phyloP scores from a whole-genome alignment of 2,329 filamentous ascomycete species.

The Tolypocladium ovalisporum region DNA sequence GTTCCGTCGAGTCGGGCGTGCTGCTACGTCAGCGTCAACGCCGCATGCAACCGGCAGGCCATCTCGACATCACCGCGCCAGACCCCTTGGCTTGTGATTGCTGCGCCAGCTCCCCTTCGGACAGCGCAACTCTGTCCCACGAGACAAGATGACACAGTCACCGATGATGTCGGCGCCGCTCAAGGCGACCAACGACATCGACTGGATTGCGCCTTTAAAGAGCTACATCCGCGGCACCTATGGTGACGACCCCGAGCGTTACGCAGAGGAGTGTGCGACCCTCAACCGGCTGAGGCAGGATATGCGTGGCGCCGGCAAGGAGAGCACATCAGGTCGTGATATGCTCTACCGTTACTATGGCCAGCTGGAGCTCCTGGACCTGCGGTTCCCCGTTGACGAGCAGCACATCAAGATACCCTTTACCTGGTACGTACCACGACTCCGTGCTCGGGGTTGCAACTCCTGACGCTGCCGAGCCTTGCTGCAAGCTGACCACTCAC shows the following conservation, averaged over 20 bases:
- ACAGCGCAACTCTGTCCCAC: slow-evolving; percentile 1
- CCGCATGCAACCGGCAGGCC: slow-evolving; percentile 5
- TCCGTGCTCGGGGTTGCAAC: neutral
- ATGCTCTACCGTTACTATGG: slow-evolving; percentile 96
- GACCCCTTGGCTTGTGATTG: neutral
- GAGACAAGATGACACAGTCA: slow-evolving; percentile 59
- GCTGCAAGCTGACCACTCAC: slow-evolving; percentile 5
- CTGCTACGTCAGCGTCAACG: neutral
- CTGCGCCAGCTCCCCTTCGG: neutral
- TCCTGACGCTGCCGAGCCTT: neutral
- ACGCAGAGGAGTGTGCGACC: slow-evolving; percentile 88
- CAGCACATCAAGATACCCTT: slow-evolving; percentile 99
- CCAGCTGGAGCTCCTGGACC: slow-evolving; percentile 85
- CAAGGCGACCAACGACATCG: slow-evolving; percentile 93
- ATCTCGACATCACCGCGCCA: neutral
- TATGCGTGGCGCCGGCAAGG: slow-evolving; percentile 93
- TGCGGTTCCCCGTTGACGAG: slow-evolving; percentile 94
- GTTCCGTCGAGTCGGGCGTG: neutral
- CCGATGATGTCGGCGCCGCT: slow-evolving; percentile 94
- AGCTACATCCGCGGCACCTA: slow-evolving; percentile 87
- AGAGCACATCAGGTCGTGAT: slow-evolving; percentile 87
- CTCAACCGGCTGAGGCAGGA: slow-evolving; percentile 94
- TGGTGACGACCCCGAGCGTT: slow-evolving; percentile 92
- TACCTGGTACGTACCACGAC: slow-evolving; percentile 60
- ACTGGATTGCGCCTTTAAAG: slow-evolving; percentile 91